These are phyloP conservation scores for Buxus sempervirens DNA, from an alignment of 164 flowering plant species.

Conservation along the genomic window DNA sequence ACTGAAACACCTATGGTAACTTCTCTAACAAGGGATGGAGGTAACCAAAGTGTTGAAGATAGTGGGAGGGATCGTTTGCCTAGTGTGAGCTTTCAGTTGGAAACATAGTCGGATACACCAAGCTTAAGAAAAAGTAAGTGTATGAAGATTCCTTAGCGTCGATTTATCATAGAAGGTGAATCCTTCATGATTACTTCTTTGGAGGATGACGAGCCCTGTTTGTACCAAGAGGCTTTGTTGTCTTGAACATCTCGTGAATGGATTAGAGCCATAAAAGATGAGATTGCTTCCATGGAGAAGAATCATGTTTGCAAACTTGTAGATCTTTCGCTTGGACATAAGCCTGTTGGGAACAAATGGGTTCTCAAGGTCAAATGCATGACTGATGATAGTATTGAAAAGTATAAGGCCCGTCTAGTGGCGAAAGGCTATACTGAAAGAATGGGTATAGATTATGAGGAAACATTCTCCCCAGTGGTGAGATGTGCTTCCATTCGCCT, in stretches of 20 bases:
- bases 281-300: background rate
- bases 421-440: constrained; percentile 6
- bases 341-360: constrained; percentile 6
- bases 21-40: no score
- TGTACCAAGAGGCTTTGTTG: background rate
- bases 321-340: background rate
- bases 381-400: background rate
- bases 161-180: background rate
- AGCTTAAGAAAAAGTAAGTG: background rate
- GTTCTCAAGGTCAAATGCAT: background rate
- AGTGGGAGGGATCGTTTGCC: no score
- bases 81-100: background rate
- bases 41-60: no score
- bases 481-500: background rate
- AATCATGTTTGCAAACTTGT: constrained; percentile 3
- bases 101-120: background rate
- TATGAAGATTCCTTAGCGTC: background rate
- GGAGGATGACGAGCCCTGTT: background rate
- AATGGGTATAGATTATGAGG: background rate
- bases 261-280: background rate
- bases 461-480: background rate
- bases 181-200: background rate
- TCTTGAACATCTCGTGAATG: background rate
- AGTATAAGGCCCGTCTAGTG: background rate
- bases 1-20: no score